These are phyloP conservation scores for Cystofilobasidium ferigula DNA, from an alignment of 768 basidiomycete species.

Conservation along the genomic window DNA sequence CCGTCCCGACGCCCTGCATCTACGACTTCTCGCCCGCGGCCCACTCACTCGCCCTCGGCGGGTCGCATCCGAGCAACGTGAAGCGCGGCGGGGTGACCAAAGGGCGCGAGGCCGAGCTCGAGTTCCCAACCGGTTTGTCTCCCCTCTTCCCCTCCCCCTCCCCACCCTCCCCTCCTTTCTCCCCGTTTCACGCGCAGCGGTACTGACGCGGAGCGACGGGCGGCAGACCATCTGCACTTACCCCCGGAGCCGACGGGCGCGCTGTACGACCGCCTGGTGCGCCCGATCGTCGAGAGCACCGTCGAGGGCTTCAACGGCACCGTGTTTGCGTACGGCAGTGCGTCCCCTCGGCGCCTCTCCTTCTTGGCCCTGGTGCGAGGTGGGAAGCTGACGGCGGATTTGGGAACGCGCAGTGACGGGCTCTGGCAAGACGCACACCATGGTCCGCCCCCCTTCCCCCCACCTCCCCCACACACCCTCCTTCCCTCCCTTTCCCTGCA, in stretches of 20 bases:
- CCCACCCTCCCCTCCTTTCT: too few species aligned
- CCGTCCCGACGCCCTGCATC: slow-evolving; percentile 2
- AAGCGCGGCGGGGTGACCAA: slow-evolving; percentile 24
- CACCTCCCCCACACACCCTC: slow-evolving; percentile 41
- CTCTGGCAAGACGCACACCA: slow-evolving; percentile 24
- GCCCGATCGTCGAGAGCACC: slow-evolving; percentile 10
- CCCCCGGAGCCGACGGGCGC: slow-evolving; percentile 18
- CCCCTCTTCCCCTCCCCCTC: background rate
- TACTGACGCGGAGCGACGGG: too few species aligned
- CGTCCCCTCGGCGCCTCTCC: background rate
- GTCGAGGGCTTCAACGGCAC: slow-evolving; percentile 25
- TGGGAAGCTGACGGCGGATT: background rate
- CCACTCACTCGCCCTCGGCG: slow-evolving; percentile 10
- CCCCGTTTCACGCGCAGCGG: too few species aligned
- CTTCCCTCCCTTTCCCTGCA: slow-evolving; percentile 57
- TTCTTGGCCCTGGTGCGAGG: too few species aligned
- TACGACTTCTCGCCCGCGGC: slow-evolving; percentile 19
- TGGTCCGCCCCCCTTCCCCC: slow-evolving; percentile 25
- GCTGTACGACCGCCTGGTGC: slow-evolving; percentile 17
- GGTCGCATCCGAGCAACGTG: slow-evolving; percentile 14
- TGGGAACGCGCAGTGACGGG: slow-evolving; percentile 6
- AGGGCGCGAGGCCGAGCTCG: slow-evolving; percentile 19
- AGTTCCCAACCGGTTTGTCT: slow-evolving; percentile 15
- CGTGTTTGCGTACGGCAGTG: slow-evolving; percentile 25
- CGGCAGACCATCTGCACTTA: slow-evolving; percentile 24